Base-by-base conservation (phyloP, 148 eudicot species). In the Nepenthes mirabilis region DNA sequence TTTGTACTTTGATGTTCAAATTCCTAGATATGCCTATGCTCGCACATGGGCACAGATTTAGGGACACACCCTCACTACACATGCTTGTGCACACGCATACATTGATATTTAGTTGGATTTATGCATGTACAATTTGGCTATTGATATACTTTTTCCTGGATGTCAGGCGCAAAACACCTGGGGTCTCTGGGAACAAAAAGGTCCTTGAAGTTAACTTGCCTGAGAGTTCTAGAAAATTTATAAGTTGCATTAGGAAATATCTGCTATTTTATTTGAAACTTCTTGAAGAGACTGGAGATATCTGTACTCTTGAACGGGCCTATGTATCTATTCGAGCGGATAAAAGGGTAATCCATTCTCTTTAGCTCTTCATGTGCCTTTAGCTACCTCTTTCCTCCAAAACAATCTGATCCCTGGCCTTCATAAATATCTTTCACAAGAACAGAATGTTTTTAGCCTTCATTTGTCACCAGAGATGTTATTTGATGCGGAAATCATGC, bases 161-260 rank as follows among this genome's bases (percentile, higher is more conserved):
- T 40, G 69, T 36, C 87, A 88, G 97, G 77, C 95, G 94, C 70
- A 91, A 82, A 77, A 71, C 94, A 61, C 85, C 88, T 55, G 76
- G 81, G 58, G 77, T 72, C 63, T 70, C 81, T 61, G 87, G 96
- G 57, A 82, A 75, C 74, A 84, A 73, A 74, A 90, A 71, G 79
- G 65, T 63, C 59, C 87, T 93, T 61, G 99, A 93, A 84, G 99
- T 93, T 64, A 83, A 93, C 77, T 72, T 93, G 65, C 81, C 99
- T 37, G 96, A 93, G 75, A 93, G 95, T 74, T 89, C 96, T 34
- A 88, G 99, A 33, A 93, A 93, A 69, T 93, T 83, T 70, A 93
- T 93, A 62, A 88, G 96, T 61, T 93, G 88, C 79, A 80, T 93
- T 57, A 77, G 99, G 70, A 93, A 93, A 77, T 93, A 93, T 71